Evolutionary conservation across 83 land plant genomes (phyloP).

Genomic region (Thuja plicata): DNA sequence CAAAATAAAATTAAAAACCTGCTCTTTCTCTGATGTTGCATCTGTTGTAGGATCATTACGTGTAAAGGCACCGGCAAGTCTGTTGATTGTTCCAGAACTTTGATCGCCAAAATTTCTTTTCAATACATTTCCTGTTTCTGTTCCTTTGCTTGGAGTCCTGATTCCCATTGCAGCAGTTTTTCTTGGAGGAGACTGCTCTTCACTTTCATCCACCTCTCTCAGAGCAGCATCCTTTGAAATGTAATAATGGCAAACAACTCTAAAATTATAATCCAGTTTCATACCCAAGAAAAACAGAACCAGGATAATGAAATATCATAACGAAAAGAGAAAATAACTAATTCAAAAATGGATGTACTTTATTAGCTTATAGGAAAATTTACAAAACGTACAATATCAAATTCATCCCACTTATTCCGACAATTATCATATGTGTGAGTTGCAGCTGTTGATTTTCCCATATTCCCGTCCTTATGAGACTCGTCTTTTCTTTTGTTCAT

Average conservation of each 20-base stretch:
- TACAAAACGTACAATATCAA: constrained; percentile 45
- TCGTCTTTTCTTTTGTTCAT: not conserved
- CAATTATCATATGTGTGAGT: constrained; percentile 44
- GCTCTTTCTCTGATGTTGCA: constrained; percentile 92
- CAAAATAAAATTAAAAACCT: constrained; percentile 34
- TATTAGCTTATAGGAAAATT: not conserved
- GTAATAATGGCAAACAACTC: not conserved
- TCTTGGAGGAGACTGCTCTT: not conserved
- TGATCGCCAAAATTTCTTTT: not conserved
- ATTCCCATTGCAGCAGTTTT: not conserved
- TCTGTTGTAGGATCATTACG: constrained; percentile 55
- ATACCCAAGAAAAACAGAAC: not conserved
- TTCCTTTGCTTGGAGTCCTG: not conserved
- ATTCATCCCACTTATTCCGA: constrained; percentile 48
- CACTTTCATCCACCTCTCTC: constrained; percentile 33
- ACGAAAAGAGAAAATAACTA: not conserved
- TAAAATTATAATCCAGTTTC: not conserved
- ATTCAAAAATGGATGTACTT: not conserved
- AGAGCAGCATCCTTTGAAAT: constrained; percentile 50
- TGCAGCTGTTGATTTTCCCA: constrained; percentile 21
- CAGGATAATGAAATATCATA: not conserved
- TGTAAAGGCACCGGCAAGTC: constrained; percentile 26
- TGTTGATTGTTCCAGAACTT: constrained; percentile 23
- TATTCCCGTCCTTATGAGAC: not conserved
- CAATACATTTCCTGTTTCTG: not conserved